Conservation (phyloP, 2,329 filamentous ascomycete species). For the Colletotrichum musicola region DNA sequence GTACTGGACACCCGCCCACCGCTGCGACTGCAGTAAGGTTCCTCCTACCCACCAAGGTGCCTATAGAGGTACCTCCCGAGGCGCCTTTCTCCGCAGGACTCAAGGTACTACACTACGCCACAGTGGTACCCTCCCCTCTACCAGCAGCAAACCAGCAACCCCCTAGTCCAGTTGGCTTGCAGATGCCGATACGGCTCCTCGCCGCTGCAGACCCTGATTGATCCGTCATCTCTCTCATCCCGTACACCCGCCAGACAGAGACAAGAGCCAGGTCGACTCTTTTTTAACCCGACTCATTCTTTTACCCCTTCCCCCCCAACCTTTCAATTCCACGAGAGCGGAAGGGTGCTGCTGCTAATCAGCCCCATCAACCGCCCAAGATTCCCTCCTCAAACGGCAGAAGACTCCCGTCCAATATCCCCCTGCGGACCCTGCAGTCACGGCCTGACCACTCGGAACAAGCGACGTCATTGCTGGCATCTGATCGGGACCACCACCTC, state of each 20-base stretch:
- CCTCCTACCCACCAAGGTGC: no score
- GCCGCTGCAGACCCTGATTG: constrained; percentile 28
- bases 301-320: constrained; percentile 45
- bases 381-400: constrained; percentile 82
- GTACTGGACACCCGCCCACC: not conserved
- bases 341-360: constrained; percentile 80
- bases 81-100: no score
- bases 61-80: no score
- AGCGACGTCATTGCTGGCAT: constrained; percentile 61
- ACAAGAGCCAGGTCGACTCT: constrained; percentile 18
- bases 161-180: constrained; percentile 22
- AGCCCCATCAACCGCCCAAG: constrained; percentile 82
- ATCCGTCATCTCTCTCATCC: constrained; percentile 19
- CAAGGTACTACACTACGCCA: no score
- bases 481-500: constrained; percentile 51
- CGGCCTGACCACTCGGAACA: constrained; percentile 52
- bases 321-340: constrained; percentile 53
- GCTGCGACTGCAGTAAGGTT: no score
- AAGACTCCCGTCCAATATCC: constrained; percentile 86
- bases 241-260: constrained; percentile 19
- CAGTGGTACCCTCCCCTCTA: no score
- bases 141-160: not conserved
- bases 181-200: constrained; percentile 21
- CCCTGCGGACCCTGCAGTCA: constrained; percentile 79
- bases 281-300: constrained; percentile 50